Percentiles rank a stretch among this genome's conserved stretches.
phyloP scores from a whole-genome alignment of 352 stramenopile genomes.

The Phytophthora brassicae region DNA sequence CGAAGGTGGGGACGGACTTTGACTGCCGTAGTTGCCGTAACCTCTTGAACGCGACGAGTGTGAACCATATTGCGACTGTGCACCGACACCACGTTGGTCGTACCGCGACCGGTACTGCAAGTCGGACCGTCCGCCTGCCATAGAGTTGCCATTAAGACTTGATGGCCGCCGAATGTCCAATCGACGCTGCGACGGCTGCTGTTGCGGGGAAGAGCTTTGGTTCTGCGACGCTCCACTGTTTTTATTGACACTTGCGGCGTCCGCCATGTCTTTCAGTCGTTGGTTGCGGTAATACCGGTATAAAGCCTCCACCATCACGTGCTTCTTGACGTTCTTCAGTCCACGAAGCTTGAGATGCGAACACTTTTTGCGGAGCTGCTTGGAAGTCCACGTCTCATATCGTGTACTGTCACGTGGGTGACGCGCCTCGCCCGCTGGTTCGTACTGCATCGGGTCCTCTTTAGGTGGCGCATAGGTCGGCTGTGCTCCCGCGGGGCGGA shows the following conservation, averaged over 20 bases:
- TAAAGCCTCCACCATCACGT: slow-evolving; percentile 82
- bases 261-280: slow-evolving; percentile 47
- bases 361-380: slow-evolving; percentile 82
- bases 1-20: slow-evolving; percentile 34
- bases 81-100: slow-evolving; percentile 19
- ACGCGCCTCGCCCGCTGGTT: slow-evolving; percentile 47
- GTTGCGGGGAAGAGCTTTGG: slow-evolving; percentile 12
- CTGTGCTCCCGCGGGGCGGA: slow-evolving; percentile 13
- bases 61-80: slow-evolving; percentile 19
- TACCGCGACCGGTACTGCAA: slow-evolving; percentile 30
- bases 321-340: slow-evolving; percentile 86
- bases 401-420: slow-evolving; percentile 56
- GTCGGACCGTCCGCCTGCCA: slow-evolving; percentile 15
- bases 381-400: slow-evolving; percentile 84
- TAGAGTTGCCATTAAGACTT: slow-evolving; percentile 13
- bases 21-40: slow-evolving; percentile 35
- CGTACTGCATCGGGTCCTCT: slow-evolving; percentile 44
- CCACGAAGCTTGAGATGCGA: slow-evolving; percentile 78
- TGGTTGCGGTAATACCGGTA: slow-evolving; percentile 80
- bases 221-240: slow-evolving; percentile 5
- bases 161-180: slow-evolving; percentile 15
- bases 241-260: slow-evolving; percentile 11
- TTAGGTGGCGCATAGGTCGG: slow-evolving; percentile 29
- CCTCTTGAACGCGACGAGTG: slow-evolving; percentile 21
- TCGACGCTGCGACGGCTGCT: slow-evolving; percentile 13